A percentile compares a stretch with the other conserved stretches of the same genome.
phyloP scores from a whole-genome alignment of 805 yeast genomes.

The Metschnikowia rubicola region DNA sequence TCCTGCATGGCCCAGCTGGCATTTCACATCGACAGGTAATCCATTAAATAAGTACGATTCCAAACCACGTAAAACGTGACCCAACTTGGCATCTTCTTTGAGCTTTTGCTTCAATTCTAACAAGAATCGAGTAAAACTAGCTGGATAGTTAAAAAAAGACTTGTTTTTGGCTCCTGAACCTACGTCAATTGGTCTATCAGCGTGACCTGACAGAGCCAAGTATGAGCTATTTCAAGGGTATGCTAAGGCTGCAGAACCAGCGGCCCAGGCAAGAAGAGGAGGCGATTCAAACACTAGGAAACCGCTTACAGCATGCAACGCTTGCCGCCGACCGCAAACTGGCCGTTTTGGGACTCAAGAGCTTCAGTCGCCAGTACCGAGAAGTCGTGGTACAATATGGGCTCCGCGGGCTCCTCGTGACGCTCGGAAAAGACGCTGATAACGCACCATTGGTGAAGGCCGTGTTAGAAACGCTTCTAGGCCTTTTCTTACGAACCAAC shows the following conservation, averaged over 20 bases:
- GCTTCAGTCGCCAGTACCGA: conserved; percentile 82
- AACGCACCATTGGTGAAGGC: conserved; percentile 75
- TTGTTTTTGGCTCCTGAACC: too few species aligned
- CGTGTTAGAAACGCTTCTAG: conserved; percentile 77
- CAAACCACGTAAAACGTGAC: too few species aligned
- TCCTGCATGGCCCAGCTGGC: too few species aligned
- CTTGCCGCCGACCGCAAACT: conserved; percentile 83
- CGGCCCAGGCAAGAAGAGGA: conserved; percentile 59
- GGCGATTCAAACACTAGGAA: conserved; percentile 84
- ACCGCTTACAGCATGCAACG: conserved; percentile 78
- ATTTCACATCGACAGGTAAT: too few species aligned
- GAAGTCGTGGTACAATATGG: conserved; percentile 90
- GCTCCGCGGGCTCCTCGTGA: conserved; percentile 63
- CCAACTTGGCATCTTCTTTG: too few species aligned
- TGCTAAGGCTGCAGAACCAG: conserved; percentile 31
- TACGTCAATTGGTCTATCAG: background rate
- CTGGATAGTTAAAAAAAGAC: too few species aligned
- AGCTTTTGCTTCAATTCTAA: too few species aligned
- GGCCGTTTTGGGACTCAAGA: conserved; percentile 84
- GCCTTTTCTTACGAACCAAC: conserved; percentile 71
- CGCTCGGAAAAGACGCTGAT: conserved; percentile 61
- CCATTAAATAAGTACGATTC: too few species aligned
- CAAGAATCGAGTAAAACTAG: too few species aligned
- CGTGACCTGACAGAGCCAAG: background rate
- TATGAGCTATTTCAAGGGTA: conserved; percentile 37